Conservation (phyloP, 169 alveolate genomes). For the Plasmodium gaboni region DNA sequence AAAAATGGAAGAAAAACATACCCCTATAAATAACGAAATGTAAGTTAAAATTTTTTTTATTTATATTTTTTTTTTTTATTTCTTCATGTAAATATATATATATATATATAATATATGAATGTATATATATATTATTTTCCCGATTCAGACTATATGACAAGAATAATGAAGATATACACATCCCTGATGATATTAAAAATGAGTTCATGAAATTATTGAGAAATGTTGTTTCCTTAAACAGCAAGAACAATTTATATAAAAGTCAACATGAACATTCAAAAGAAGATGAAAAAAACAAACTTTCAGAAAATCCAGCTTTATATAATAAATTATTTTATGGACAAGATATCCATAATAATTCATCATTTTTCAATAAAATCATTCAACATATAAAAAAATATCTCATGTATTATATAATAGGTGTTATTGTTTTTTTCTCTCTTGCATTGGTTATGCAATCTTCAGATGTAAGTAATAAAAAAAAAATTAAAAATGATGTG, state of each 20-base stretch:
- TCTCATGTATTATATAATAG: constrained; percentile 30
- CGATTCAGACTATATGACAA: constrained; percentile 11
- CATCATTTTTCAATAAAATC: constrained; percentile 31
- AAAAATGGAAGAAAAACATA: constrained; percentile 10
- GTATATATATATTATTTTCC: not conserved
- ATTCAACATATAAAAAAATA: constrained; percentile 34
- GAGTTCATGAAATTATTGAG: constrained; percentile 49
- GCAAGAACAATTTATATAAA: constrained; percentile 9
- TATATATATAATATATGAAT: constrained; percentile 3
- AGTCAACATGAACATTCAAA: constrained; percentile 6
- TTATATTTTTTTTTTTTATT: constrained; percentile 6
- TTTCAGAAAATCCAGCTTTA: constrained; percentile 15
- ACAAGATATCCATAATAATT: constrained; percentile 15
- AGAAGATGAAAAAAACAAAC: constrained; percentile 11
- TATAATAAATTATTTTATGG: constrained; percentile 4
- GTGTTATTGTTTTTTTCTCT: constrained; percentile 26
- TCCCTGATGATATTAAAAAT: constrained; percentile 61
- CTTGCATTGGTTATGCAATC: constrained; percentile 50
- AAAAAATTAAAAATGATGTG: constrained; percentile 23
- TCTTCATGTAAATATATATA: not conserved
- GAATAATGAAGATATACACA: constrained; percentile 44
- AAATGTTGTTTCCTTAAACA: constrained; percentile 39
- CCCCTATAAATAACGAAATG: constrained; percentile 8
- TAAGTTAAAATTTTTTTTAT: constrained; percentile 8
- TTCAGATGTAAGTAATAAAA: constrained; percentile 60